Evolutionary conservation across 768 basidiomycete species (phyloP).

Genomic region (Megacollybia marginata): DNA sequence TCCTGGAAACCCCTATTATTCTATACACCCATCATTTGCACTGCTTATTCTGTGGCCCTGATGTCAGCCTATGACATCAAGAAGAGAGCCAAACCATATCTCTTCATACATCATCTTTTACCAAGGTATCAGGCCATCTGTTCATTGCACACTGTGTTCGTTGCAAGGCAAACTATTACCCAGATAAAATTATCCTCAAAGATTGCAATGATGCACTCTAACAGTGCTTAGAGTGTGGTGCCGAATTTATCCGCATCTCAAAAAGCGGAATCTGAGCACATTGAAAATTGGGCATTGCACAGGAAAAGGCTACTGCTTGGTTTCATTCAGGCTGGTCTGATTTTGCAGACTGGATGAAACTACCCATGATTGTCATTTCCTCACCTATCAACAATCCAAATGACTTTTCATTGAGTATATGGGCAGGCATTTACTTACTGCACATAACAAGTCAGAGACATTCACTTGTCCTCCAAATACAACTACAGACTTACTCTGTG

Average conservation of each 20-base stretch:
- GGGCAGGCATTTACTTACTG: slow-evolving; percentile 6
- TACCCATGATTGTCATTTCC: not conserved
- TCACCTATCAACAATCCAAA: slow-evolving; percentile 9
- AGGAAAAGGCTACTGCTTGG: slow-evolving; percentile 9
- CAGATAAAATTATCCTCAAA: too few species aligned
- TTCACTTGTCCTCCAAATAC: slow-evolving; percentile 9
- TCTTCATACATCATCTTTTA: not conserved
- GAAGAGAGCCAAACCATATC: slow-evolving; percentile 2
- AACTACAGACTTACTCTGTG: not conserved
- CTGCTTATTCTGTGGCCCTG: slow-evolving; percentile 5
- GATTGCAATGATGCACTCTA: not conserved
- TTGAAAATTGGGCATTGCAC: slow-evolving; percentile 6
- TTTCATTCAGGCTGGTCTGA: slow-evolving; percentile 14
- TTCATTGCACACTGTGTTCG: too few species aligned
- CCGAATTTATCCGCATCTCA: slow-evolving; percentile 12
- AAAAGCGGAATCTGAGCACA: slow-evolving; percentile 13
- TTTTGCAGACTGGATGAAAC: slow-evolving; percentile 15
- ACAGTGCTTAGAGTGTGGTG: slow-evolving; percentile 7
- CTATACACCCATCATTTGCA: slow-evolving; percentile 2
- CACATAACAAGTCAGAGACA: not conserved
- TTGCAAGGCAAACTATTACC: too few species aligned
- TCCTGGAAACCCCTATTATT: not conserved
- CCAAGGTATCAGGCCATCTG: slow-evolving; percentile 4
- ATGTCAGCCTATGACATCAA: slow-evolving; percentile 2
- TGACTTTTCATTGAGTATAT: slow-evolving; percentile 15